Percentiles rank a stretch among this genome's conserved stretches.
These are phyloP conservation scores for Decorospora gaudefroyi DNA, from an alignment of 2,329 filamentous ascomycete genomes.

Conservation along the genomic window DNA sequence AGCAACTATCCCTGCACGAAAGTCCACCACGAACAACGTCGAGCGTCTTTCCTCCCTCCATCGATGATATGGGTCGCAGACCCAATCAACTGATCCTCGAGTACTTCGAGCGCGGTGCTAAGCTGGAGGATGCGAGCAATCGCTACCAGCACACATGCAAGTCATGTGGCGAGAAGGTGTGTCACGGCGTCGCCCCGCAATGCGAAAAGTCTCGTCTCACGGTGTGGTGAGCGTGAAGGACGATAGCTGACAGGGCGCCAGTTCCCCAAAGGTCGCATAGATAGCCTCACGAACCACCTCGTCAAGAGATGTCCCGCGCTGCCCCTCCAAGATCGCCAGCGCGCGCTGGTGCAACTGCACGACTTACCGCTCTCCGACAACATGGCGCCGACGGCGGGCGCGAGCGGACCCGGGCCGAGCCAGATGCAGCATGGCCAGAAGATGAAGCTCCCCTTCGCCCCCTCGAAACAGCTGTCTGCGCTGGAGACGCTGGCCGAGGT, in stretches of 20 bases:
- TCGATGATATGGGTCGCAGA: constrained; percentile 87
- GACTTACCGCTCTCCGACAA: constrained; percentile 61
- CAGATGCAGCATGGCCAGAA: constrained; percentile 36
- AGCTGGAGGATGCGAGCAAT: constrained; percentile 87
- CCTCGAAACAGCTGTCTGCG: constrained; percentile 70
- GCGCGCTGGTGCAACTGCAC: constrained; percentile 72
- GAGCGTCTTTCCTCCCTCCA: no score
- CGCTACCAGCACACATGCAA: constrained; percentile 91
- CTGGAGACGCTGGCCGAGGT: constrained; percentile 87
- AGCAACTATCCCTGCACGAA: no score
- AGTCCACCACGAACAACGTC: no score
- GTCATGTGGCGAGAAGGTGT: constrained; percentile 74
- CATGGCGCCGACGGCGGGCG: constrained; percentile 32
- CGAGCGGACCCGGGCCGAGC: constrained; percentile 18
- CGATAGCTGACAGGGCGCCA: constrained; percentile 35
- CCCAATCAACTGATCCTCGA: constrained; percentile 84
- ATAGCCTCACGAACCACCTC: constrained; percentile 78
- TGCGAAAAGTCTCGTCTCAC: constrained; percentile 15
- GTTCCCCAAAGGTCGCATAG: constrained; percentile 87
- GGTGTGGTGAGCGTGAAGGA: constrained; percentile 7
- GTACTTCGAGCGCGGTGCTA: constrained; percentile 84
- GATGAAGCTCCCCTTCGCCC: constrained; percentile 51
- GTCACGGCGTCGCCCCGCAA: constrained; percentile 30
- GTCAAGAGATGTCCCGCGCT: constrained; percentile 86
- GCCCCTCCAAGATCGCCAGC: constrained; percentile 72